Percentiles rank a stretch among this genome's conserved stretches.
Evolutionary conservation across 495 filamentous ascomycete genomes (phyloP).

Genomic region (Poronia punctata): DNA sequence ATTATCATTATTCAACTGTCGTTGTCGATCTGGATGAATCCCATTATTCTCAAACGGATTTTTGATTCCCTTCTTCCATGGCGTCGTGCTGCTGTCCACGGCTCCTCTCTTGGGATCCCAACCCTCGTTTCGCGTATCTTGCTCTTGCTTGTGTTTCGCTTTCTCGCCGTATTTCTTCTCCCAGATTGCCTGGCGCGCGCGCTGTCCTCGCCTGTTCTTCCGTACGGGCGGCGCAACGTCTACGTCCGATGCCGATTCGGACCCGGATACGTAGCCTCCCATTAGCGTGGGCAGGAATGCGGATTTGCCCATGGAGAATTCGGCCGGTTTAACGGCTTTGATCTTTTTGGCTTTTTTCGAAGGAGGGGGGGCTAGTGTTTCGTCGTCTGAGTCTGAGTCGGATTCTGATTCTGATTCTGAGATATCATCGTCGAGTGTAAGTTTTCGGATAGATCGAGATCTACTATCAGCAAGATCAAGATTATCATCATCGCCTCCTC

Average conservation of each 20-base stretch:
- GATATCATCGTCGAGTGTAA: slow-evolving; percentile 15
- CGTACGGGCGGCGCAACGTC: slow-evolving; percentile 36
- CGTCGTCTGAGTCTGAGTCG: slow-evolving; percentile 17
- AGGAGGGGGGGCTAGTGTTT: slow-evolving; percentile 31
- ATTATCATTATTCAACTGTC: slow-evolving; percentile 11
- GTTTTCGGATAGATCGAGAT: slow-evolving; percentile 13
- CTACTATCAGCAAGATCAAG: slow-evolving; percentile 16
- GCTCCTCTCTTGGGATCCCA: slow-evolving; percentile 49
- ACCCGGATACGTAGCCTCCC: slow-evolving; percentile 89
- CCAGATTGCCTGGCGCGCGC: slow-evolving; percentile 75
- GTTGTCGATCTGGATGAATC: slow-evolving; percentile 21
- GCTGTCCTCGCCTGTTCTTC: slow-evolving; percentile 87
- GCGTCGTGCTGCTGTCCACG: slow-evolving; percentile 30
- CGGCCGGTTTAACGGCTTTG: slow-evolving; percentile 18
- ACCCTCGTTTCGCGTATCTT: slow-evolving; percentile 34
- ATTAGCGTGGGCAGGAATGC: slow-evolving; percentile 85
- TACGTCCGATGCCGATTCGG: slow-evolving; percentile 56
- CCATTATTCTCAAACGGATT: slow-evolving; percentile 21
- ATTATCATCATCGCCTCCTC: slow-evolving; percentile 1
- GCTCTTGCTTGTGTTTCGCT: slow-evolving; percentile 61
- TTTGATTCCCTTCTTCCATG: slow-evolving; percentile 39
- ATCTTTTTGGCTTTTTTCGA: slow-evolving; percentile 29
- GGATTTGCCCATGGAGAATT: slow-evolving; percentile 33
- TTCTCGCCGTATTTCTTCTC: slow-evolving; percentile 82
- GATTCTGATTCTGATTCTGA: slow-evolving; percentile 20